Evolutionary conservation across 495 filamentous ascomycete species (phyloP).

Genomic region (Penicillium alfredii): DNA sequence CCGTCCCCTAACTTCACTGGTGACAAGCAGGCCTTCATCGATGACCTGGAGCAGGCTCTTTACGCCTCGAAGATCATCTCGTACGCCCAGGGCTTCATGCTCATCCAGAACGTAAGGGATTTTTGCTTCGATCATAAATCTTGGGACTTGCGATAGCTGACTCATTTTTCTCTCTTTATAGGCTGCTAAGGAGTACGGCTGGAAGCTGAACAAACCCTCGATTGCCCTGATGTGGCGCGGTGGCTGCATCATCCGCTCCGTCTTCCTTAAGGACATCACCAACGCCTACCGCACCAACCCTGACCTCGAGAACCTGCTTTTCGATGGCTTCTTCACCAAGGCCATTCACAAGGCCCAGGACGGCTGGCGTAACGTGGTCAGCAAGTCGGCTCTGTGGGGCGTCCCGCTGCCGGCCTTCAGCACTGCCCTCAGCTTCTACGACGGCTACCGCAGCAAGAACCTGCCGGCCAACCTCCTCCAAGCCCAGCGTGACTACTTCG

Average conservation of each 20-base stretch:
- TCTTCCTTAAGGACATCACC: conserved; percentile 99
- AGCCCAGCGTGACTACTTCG: conserved; percentile 98
- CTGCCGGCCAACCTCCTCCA: conserved; percentile 96
- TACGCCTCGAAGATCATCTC: conserved; percentile 99
- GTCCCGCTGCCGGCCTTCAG: conserved; percentile 94
- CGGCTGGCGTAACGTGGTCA: conserved; percentile 92
- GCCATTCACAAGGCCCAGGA: conserved; percentile 94
- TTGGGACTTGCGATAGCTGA: conserved; percentile 1
- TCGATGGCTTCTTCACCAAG: conserved; percentile 98
- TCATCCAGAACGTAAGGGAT: conserved; percentile 97
- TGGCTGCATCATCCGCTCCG: conserved; percentile 99
- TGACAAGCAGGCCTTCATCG: conserved; percentile 87
- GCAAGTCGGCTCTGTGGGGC: conserved; percentile 86
- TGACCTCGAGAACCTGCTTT: conserved; percentile 95
- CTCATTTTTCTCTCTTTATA: conserved; percentile 22
- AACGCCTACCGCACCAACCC: conserved; percentile 90
- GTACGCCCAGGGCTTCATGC: conserved; percentile 99
- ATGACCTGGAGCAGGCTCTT: conserved; percentile 95
- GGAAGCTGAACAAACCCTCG: conserved; percentile 99
- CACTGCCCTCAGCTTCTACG: conserved; percentile 95
- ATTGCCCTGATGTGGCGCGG: conserved; percentile 99
- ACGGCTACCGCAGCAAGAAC: conserved; percentile 92
- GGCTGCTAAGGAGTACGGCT: conserved; percentile 91
- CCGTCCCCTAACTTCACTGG: conserved; percentile 75
- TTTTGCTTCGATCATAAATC: no score